Percentiles rank a stretch among this genome's conserved stretches.
phyloP scores from a whole-genome alignment of 2,329 filamentous ascomycete species.

The Claviceps humidiphila region DNA sequence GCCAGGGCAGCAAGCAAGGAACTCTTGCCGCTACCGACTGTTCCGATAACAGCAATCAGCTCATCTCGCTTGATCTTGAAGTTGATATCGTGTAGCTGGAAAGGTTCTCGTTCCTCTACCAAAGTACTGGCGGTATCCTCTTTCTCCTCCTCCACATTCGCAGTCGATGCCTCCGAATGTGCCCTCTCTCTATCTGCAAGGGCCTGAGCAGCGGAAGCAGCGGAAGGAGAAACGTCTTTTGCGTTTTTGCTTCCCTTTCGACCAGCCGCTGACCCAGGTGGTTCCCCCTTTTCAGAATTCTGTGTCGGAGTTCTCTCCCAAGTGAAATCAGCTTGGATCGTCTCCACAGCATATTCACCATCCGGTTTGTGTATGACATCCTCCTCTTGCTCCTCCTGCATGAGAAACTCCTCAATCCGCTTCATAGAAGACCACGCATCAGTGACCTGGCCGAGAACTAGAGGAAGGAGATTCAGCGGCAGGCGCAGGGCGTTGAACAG shows the following conservation, averaged over 20 bases:
- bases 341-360: conserved; percentile 54
- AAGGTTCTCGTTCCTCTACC: conserved; percentile 50
- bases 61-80: conserved; percentile 61
- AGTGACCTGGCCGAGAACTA: conserved; percentile 78
- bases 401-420: conserved; percentile 76
- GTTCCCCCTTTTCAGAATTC: conserved; percentile 28
- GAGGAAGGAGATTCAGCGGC: conserved; percentile 75
- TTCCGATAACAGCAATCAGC: conserved; percentile 72
- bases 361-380: conserved; percentile 44
- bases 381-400: conserved; percentile 74
- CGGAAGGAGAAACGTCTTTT: conserved; percentile 22
- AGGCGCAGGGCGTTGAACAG: conserved; percentile 86
- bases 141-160: conserved; percentile 28
- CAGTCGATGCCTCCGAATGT: conserved; percentile 15
- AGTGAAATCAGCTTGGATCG: conserved; percentile 65
- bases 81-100: conserved; percentile 56
- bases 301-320: conserved; percentile 62
- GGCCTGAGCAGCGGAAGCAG: conserved; percentile 10
- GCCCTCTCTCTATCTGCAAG: conserved; percentile 16
- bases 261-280: conserved; percentile 20
- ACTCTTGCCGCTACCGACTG: conserved; percentile 82
- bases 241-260: conserved; percentile 27
- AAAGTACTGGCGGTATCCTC: conserved; percentile 41
- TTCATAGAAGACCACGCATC: conserved; percentile 78
- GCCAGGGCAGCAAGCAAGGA: conserved; percentile 80